phyloP scores from a whole-genome alignment of 1,284 basidiomycete species.

The Fomitopsis pinicola region DNA sequence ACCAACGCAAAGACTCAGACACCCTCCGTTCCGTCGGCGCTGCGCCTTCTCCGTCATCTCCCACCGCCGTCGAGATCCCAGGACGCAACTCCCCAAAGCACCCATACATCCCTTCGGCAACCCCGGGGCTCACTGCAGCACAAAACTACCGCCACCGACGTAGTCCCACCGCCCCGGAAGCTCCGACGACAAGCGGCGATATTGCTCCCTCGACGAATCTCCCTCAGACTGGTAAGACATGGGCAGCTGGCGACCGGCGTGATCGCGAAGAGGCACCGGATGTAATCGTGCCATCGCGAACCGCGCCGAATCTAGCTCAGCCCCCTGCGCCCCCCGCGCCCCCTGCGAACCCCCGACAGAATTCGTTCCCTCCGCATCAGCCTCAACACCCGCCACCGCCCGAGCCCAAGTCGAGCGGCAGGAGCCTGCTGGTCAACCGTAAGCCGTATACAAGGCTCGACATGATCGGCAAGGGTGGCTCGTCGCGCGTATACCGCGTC shows the following conservation, averaged over 20 bases:
- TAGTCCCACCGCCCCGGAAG: conserved; percentile 62
- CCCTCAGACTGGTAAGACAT: conserved; percentile 33
- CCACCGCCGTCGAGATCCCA: conserved; percentile 36
- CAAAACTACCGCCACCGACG: conserved; percentile 37
- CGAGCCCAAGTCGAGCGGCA: conserved; percentile 14
- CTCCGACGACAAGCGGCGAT: conserved; percentile 38
- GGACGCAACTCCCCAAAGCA: conserved; percentile 22
- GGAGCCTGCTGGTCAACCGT: conserved; percentile 61
- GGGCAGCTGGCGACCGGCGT: conserved; percentile 41
- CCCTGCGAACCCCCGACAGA: conserved; percentile 7
- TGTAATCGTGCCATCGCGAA: conserved; percentile 19
- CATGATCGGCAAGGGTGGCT: conserved; percentile 87
- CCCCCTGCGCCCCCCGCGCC: neutral
- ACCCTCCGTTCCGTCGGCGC: conserved; percentile 49
- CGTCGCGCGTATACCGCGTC: conserved; percentile 91
- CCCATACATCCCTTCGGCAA: conserved; percentile 19
- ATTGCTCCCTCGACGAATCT: conserved; percentile 19
- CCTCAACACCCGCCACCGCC: neutral
- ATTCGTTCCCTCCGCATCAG: neutral
- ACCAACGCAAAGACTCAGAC: conserved; percentile 69
- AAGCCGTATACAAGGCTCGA: conserved; percentile 80
- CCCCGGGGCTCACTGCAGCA: neutral
- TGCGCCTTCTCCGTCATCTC: conserved; percentile 28
- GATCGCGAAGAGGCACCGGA: conserved; percentile 27
- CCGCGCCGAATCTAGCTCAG: neutral